Percentiles rank a stretch among this genome's conserved stretches.
phyloP scores from a whole-genome alignment of 108 stramenopile species.

The Conticribra weissflogii region DNA sequence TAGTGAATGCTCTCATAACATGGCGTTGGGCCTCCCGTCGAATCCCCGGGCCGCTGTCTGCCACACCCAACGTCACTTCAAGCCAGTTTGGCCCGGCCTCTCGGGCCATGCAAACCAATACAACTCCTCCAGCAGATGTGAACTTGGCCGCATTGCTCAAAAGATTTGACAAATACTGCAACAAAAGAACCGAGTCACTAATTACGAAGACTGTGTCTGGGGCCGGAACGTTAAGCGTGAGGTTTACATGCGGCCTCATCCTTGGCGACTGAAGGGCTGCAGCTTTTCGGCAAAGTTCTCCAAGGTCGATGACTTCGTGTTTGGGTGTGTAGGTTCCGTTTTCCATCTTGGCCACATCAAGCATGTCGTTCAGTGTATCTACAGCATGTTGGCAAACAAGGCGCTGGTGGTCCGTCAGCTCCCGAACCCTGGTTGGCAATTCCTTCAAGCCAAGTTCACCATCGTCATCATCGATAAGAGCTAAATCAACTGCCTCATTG shows the following conservation, averaged over 20 bases:
- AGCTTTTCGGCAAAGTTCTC: slow-evolving; percentile 42
- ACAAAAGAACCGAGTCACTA: slow-evolving; percentile 41
- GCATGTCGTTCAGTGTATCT: slow-evolving; percentile 52
- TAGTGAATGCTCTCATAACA: slow-evolving; percentile 49
- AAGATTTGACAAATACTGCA: slow-evolving; percentile 49
- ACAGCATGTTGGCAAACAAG: slow-evolving; percentile 52
- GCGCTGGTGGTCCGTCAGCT: slow-evolving; percentile 52
- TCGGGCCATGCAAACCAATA: slow-evolving; percentile 29
- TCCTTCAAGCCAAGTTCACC: slow-evolving; percentile 25
- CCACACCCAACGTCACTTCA: slow-evolving; percentile 44
- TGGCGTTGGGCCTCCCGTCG: slow-evolving; percentile 31
- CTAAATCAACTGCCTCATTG: slow-evolving; percentile 45
- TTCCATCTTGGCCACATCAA: slow-evolving; percentile 54
- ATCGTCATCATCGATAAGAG: slow-evolving; percentile 48
- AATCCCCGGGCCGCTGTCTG: slow-evolving; percentile 50
- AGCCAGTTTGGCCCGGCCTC: slow-evolving; percentile 44
- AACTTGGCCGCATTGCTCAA: slow-evolving; percentile 49
- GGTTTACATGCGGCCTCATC: slow-evolving; percentile 28
- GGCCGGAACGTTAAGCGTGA: slow-evolving; percentile 32
- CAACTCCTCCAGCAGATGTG: slow-evolving; percentile 37
- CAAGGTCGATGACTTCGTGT: slow-evolving; percentile 47
- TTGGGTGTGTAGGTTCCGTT: slow-evolving; percentile 48
- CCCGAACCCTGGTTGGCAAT: slow-evolving; percentile 33
- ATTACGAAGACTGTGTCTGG: slow-evolving; percentile 26
- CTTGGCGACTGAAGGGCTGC: slow-evolving; percentile 43